Percentiles rank a stretch among this genome's conserved stretches.
Evolutionary conservation across 306 rosid genomes (phyloP).

Genomic region (Cicer judaicum): DNA sequence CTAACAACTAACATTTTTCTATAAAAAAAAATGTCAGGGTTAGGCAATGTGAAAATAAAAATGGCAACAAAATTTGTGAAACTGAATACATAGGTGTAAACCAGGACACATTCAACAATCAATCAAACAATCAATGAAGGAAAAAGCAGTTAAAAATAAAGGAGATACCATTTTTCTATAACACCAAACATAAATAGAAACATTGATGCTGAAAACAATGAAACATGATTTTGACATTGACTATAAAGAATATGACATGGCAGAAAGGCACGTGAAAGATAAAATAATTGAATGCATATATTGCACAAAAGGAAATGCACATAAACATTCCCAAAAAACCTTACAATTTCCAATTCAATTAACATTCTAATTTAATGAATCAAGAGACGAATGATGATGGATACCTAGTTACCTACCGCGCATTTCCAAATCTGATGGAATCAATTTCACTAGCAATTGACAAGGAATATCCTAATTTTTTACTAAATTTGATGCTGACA

Average conservation of each 20-base stretch:
- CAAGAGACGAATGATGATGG: slow-evolving; percentile 19
- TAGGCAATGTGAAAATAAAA: background rate
- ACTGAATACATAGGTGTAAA: background rate
- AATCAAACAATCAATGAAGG: slow-evolving; percentile 20
- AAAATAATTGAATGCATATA: slow-evolving; percentile 38
- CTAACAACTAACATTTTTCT: too few species aligned
- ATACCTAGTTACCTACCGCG: slow-evolving; percentile 9
- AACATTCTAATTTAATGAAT: slow-evolving; percentile 34
- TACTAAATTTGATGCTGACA: slow-evolving; percentile 25
- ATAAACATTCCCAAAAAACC: slow-evolving; percentile 5
- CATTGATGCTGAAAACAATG: slow-evolving; percentile 33
- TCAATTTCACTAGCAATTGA: slow-evolving; percentile 25
- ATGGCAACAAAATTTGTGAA: slow-evolving; percentile 26
- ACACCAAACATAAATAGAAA: slow-evolving; percentile 39
- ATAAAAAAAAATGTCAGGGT: too few species aligned
- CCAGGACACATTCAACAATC: slow-evolving; percentile 19
- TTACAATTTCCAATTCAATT: slow-evolving; percentile 24
- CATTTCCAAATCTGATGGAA: slow-evolving; percentile 24
- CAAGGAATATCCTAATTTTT: background rate
- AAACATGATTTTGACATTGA: slow-evolving; percentile 44
- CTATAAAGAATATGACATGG: slow-evolving; percentile 23
- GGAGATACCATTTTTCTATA: background rate
- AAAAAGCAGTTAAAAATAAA: slow-evolving; percentile 31
- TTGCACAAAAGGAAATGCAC: slow-evolving; percentile 32
- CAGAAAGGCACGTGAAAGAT: slow-evolving; percentile 41